Base-by-base conservation (phyloP, 2,329 filamentous ascomycete species). In the Aspergillus clavatus region DNA sequence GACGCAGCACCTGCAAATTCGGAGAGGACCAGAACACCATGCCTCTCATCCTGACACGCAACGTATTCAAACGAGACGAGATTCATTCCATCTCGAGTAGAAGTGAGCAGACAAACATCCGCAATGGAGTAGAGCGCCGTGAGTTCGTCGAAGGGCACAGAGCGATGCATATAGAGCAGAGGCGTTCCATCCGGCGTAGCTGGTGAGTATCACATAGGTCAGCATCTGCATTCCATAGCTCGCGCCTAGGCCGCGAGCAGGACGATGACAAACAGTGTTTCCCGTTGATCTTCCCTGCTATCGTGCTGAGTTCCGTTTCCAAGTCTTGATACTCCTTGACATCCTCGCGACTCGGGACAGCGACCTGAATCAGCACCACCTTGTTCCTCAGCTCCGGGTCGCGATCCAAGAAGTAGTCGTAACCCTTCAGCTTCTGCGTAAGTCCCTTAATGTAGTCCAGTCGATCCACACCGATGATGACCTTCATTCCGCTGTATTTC, bases 391-490 rank as follows among this genome's bases (percentile, higher is more conserved):
- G 89, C 62, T 96, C 89, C 0, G 90, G 90, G 57, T 96, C 86
- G 59, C 95, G 87, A 0, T 87, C 90, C 37, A 97, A 73, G 72
- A 96, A 95, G 3, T 93, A 83, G 65, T 96, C 90, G 40, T 95
- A 83, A 1, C 90, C 90, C 60, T 94, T 89, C 5, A 97, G 75
- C 66, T 97, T 97, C 69, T 95, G 90, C 0, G 89, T 89, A 6
- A 97, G 87, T 46, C 91, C 90, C 71, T 97, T 96, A 80, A 95
- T 95, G 68, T 96, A 95, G 69, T 97, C 90, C 38, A 96, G 78
- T 29, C 91, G 84, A 65, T 97, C 90, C 36, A 96, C 89, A 48
- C 91, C 90, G 27, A 96, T 86, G 47, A 97, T 91, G 47, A 96
- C 78, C 71, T 93, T 95, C 53, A 93, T 83, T 29, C 87, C 89